Conservation (phyloP, 768 basidiomycete genomes). For the Mycena capillaripes region DNA sequence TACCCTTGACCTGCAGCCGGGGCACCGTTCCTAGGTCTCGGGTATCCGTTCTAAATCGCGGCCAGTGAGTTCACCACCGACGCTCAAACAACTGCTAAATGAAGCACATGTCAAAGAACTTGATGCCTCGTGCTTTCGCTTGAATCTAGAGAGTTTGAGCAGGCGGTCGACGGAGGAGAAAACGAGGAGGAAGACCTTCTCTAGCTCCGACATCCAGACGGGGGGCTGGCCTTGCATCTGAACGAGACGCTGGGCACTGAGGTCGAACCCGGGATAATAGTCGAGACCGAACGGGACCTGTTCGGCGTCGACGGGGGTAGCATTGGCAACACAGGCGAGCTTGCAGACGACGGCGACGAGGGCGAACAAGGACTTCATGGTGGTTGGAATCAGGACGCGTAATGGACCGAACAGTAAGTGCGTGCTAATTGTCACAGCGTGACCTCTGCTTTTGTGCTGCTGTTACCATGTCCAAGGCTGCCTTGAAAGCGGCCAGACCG, state of each 20-base stretch:
- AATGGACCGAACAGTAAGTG: neutral
- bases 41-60: constrained; percentile 76
- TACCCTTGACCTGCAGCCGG: constrained; percentile 48
- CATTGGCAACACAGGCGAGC: constrained; percentile 58
- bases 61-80: constrained; percentile 30
- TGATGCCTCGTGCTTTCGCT: constrained; percentile 81
- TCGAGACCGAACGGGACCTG: constrained; percentile 56
- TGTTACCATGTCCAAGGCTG: constrained; percentile 75
- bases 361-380: constrained; percentile 62
- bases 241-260: constrained; percentile 80
- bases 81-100: constrained; percentile 28
- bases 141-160: constrained; percentile 65
- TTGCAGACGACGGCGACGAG: too few relatives aligned
- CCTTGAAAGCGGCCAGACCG: constrained; percentile 71
- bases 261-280: constrained; percentile 74
- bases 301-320: constrained; percentile 46
- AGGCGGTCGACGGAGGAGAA: constrained; percentile 25
- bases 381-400: constrained; percentile 4
- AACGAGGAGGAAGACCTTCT: constrained; percentile 70
- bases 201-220: constrained; percentile 89
- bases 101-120: constrained; percentile 88
- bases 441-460: constrained; percentile 13
- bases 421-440: constrained; percentile 1
- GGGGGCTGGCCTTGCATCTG: constrained; percentile 79
- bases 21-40: constrained; percentile 65